These are phyloP conservation scores for Diaporthe ampelina DNA, from an alignment of 2,329 filamentous ascomycete species.

Conservation along the genomic window DNA sequence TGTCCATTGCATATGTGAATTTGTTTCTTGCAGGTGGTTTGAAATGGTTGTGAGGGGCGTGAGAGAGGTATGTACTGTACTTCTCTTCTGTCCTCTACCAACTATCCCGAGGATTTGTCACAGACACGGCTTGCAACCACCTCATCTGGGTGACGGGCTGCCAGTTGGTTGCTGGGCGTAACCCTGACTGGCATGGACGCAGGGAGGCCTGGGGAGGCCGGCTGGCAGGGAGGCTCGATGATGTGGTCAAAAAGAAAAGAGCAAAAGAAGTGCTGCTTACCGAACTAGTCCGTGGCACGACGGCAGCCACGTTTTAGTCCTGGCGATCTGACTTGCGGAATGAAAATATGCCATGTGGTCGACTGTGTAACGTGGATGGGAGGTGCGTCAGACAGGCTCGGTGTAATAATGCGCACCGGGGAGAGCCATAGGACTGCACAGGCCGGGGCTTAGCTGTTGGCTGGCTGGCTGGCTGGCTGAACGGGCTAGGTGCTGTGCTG, in stretches of 20 bases:
- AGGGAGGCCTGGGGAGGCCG: neutral
- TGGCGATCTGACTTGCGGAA: constrained; percentile 31
- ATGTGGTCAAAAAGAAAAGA: constrained; percentile 2
- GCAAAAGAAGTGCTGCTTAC: constrained; percentile 16
- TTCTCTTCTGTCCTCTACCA: too few species aligned
- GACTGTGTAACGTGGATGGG: constrained; percentile 24
- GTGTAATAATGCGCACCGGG: constrained; percentile 26
- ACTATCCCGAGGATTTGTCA: neutral
- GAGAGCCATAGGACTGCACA: neutral
- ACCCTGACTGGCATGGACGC: neutral
- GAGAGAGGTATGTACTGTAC: neutral
- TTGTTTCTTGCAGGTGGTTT: neutral
- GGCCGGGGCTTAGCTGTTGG: neutral
- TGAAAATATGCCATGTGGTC: constrained; percentile 38
- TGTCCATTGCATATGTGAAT: neutral
- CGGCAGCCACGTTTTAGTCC: constrained; percentile 35
- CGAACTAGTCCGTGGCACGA: constrained; percentile 20
- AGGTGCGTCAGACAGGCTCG: constrained; percentile 34
- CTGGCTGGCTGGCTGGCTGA: neutral
- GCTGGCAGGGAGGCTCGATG: constrained; percentile 18
- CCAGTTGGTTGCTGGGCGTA: neutral
- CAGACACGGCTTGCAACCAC: constrained; percentile 12
- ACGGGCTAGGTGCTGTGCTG: neutral
- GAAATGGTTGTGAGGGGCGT: neutral
- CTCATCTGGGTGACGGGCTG: neutral